Evolutionary conservation across 2,329 filamentous ascomycete species (phyloP), one percentile per base, ranked within the genome.

Genomic region (Alternaria panax): DNA sequence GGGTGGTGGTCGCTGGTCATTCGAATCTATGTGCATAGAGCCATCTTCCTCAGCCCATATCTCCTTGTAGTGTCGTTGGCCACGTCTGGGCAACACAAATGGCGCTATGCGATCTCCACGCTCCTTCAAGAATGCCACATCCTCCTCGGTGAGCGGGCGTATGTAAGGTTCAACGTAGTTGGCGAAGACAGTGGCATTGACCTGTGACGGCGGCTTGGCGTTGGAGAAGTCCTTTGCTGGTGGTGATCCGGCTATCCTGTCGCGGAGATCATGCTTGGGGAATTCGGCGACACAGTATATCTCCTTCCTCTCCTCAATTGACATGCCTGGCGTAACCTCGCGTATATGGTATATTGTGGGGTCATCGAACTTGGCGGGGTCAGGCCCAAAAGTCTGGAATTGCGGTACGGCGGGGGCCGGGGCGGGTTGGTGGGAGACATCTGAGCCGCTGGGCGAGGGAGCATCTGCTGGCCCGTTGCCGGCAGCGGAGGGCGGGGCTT

Each of bases 141-240:
- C 95, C 75, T 99, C 95, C 74, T 99, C 95, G 0, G 90, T 92
- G 68, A 96, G 90, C 0, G 91, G 88, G 6, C 94, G 88, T 66
- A 97, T 95, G 80, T 92, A 98, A 0, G 93, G 92, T 64, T 99
- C 95, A 54, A 96, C 86, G 74, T 95, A 97, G 6, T 91, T 89
- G n/a, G 91, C 90, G 78, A 99, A 99, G 2, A 94, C 97, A 57
- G 88, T 90, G 66, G 95, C 95, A 75, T 91, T 93, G 76, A 98
- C 95, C 81, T 99, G 95, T 71, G 94, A 96, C 20, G 90, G 89
- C 5, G 94, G 93, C 76, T 98, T 99, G 32, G 92, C 90, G 74
- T 88, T 96, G 75, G 92, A 97, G 73, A 97, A 98, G 80, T 99
- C 95, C 76, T 92, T 93, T 78, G 98, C 93, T 1, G 95, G 94